Base-by-base conservation (phyloP, 495 filamentous ascomycete genomes). In the Zalerion maritima region DNA sequence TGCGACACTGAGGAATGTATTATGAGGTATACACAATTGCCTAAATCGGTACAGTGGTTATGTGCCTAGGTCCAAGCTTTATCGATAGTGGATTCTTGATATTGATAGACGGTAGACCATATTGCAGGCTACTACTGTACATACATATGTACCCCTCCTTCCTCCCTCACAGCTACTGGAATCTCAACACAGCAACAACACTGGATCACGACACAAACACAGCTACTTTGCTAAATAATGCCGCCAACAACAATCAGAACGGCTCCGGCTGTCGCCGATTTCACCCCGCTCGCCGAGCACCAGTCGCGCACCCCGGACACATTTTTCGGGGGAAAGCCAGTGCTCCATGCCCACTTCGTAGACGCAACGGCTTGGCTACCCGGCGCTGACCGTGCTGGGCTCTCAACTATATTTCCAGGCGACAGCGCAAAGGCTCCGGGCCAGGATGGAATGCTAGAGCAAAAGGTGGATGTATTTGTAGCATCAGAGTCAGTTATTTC, bases 271-370 rank as follows among this genome's bases (percentile, higher is more conserved):
- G 42, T 54, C 14, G 30, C 43, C 22, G 61, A 65, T 34, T 94
- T 83, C 61, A 78, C 71, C 15, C 63, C 74, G 6, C 67, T 97
- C 24, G 58, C 67, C 11, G 73, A 78, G 32, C 81, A 93, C 54
- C 82, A 92, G 48, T 72, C 77, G 16, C 73, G 75, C 36, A 97
- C 89, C 6, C 89, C 89, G 1, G 51, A 59, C 28, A 84, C 76
- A 17, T 97, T 96, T 66, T 77, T 74, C 52, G 64, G 66, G 44
- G 77, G 71, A 6, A 79, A 76, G 32, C 72, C 86, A 8, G 67
- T 97, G 18, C 71, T 96, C 0, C 67, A 94, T 59, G 77, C 75
- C 54, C 78, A 77, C 43, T 64, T 59, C 37, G 46, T 67, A 26
- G 58, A 60, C 41, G 68, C 75, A 45, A 76, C 73, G 26, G 64